Evolutionary conservation across 148 eudicot species (phyloP).

Genomic region (Spergularia marina): DNA sequence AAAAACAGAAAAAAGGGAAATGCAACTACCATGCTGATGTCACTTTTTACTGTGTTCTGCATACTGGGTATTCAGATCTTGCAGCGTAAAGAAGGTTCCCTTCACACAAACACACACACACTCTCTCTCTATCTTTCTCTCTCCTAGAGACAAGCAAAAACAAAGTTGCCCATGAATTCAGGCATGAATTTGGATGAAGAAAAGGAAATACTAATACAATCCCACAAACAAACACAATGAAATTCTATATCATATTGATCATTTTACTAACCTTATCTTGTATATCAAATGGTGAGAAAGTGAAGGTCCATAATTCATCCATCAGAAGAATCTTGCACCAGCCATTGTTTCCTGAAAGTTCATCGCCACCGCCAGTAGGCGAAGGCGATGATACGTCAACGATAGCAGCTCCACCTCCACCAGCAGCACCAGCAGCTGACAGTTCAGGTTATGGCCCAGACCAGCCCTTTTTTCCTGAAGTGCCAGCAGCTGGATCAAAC

Average conservation of each 20-base stretch:
- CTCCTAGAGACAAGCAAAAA: conserved; percentile 1
- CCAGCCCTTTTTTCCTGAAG: conserved; percentile 88
- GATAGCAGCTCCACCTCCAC: conserved; percentile 33
- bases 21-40: conserved; percentile 26
- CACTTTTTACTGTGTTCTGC: conserved; percentile 20
- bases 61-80: conserved; percentile 32
- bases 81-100: conserved; percentile 28
- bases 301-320: conserved; percentile 15
- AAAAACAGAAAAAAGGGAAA: background rate
- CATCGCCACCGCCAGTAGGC: conserved; percentile 47
- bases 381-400: conserved; percentile 10
- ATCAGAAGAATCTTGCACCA: conserved; percentile 76
- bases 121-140: conserved; percentile 16
- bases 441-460: conserved; percentile 37
- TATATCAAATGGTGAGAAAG: conserved; percentile 9
- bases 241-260: conserved; percentile 19
- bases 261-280: conserved; percentile 27
- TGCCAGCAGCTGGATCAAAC: conserved; percentile 48
- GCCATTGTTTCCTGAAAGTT: conserved; percentile 61
- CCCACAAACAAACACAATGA: conserved; percentile 25
- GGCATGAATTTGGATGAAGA: conserved; percentile 25
- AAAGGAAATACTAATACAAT: background rate
- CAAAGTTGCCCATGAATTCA: conserved; percentile 10
- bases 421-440: conserved; percentile 37
- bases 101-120: background rate